Conservation (phyloP, 2,329 filamentous ascomycete genomes). For the Penicillium digitatum region DNA sequence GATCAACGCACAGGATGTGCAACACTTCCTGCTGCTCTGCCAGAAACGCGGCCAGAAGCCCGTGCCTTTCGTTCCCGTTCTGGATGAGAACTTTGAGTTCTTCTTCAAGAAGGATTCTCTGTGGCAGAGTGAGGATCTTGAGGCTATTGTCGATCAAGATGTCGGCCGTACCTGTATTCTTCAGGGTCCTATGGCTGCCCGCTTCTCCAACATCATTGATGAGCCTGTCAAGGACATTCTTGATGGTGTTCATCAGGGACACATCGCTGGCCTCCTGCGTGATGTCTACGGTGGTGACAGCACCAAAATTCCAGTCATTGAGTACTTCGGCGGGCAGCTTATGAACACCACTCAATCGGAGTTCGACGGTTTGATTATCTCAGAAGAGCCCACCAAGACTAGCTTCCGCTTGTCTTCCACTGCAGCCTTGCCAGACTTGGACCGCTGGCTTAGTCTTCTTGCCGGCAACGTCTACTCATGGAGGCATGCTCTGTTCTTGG, state of each 20-base stretch:
- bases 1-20: constrained; percentile 96
- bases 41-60: constrained; percentile 92
- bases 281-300: constrained; percentile 77
- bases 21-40: constrained; percentile 92
- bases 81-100: constrained; percentile 97
- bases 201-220: constrained; percentile 82
- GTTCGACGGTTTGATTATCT: constrained; percentile 79
- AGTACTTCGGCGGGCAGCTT: constrained; percentile 90
- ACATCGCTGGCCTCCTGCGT: constrained; percentile 72
- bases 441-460: constrained; percentile 82
- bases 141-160: constrained; percentile 92
- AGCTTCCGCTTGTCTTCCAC: constrained; percentile 77
- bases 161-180: constrained; percentile 94
- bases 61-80: constrained; percentile 88
- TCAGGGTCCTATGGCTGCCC: constrained; percentile 88
- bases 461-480: constrained; percentile 84
- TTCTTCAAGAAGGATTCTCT: constrained; percentile 99
- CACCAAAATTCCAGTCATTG: constrained; percentile 72
- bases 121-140: constrained; percentile 97
- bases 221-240: constrained; percentile 95
- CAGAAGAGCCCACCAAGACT: constrained; percentile 72
- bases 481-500: constrained; percentile 90
- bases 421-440: constrained; percentile 68
- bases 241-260: constrained; percentile 80
- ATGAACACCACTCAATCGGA: constrained; percentile 69